Evolutionary conservation across 2,329 filamentous ascomycete species (phyloP), one percentile per base, ranked within the genome.

Genomic region (Apiospora sp.): DNA sequence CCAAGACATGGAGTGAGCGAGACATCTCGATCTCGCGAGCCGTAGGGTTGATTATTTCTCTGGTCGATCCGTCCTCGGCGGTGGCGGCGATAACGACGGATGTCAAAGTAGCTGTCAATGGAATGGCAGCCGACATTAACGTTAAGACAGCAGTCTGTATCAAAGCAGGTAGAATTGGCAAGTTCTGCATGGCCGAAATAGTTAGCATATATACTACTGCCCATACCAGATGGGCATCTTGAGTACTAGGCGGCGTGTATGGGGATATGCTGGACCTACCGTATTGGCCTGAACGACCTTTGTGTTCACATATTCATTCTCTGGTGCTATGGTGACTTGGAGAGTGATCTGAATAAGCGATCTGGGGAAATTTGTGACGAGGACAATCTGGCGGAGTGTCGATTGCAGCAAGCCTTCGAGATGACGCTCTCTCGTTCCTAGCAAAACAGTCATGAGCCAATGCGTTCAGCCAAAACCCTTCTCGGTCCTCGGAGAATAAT

Each of bases 101-200:
- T 24, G 91, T 91, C 61, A 92, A 89, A 16, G 93, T 93, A 74
- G 92, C 90, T 64, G 91, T 91, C 79, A 98, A 87, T 16, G 96
- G 95, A 46, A 98, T 88, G 1, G 93, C 92, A 37, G 93, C 94
- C 61, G 95, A 94, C 48, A 98, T 86, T 22, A 98, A 88, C 30
- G 94, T 91, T 51, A 96, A 85, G 49, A 95, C 86, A 6, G 94
- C 89, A 1, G 95, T 92, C 82, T 98, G 94, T 43, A 98, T 84
- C 74, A 98, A 87, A 46, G 93, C 90, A 34, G 96, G 94, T 71
- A 99, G 90, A 67, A 97, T 87, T 68, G 92, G 87, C 58, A 98
- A 88, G 80, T 94, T 93, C 92, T 96, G 76, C 27, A 68, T 46
- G 16, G 10, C 41, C 24, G 22, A 4, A 7, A 34, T 8, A 2